Evolutionary conservation across 108 stramenopile genomes (phyloP).

Genomic region (Discostella stelligeroides): DNA sequence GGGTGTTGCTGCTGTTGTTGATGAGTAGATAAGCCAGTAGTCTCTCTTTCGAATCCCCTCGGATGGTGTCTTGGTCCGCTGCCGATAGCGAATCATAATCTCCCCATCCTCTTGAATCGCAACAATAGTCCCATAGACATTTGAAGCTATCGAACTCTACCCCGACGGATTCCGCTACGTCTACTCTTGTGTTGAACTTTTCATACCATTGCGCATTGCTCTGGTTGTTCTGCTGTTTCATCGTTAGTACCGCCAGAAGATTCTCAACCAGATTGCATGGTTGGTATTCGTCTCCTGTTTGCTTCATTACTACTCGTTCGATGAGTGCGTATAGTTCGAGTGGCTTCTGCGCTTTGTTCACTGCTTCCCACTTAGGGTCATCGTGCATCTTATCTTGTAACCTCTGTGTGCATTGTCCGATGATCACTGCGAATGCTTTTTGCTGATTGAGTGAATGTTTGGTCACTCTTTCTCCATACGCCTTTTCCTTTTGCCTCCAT

Average conservation of each 20-base stretch:
- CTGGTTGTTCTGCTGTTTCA: background rate
- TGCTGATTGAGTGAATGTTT: slow-evolving; percentile 6
- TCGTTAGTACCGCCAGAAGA: background rate
- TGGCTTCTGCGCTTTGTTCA: background rate
- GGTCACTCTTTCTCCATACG: slow-evolving; percentile 1
- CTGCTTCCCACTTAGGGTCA: background rate
- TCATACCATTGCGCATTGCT: slow-evolving; percentile 4
- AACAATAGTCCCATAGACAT: slow-evolving; percentile 10
- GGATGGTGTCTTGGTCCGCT: background rate
- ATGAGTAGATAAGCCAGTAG: background rate
- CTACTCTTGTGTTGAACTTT: slow-evolving; percentile 2
- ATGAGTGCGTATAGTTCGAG: slow-evolving; percentile 5
- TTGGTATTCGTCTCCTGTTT: slow-evolving; percentile 5
- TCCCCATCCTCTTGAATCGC: background rate
- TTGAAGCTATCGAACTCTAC: background rate
- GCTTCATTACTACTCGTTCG: slow-evolving; percentile 9
- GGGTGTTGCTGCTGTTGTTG: background rate
- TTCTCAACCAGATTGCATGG: slow-evolving; percentile 2
- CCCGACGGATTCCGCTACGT: slow-evolving; percentile 8
- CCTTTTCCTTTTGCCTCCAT: background rate
- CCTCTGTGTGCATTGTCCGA: slow-evolving; percentile 1
- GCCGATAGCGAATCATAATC: background rate
- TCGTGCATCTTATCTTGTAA: slow-evolving; percentile 9
- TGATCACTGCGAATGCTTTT: slow-evolving; percentile 4
- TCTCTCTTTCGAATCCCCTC: slow-evolving; percentile 1